Percentiles rank a stretch among this genome's conserved stretches.
Evolutionary conservation across 2,329 filamentous ascomycete genomes (phyloP).

Genomic region (Paraphoma chrysanthemicola): DNA sequence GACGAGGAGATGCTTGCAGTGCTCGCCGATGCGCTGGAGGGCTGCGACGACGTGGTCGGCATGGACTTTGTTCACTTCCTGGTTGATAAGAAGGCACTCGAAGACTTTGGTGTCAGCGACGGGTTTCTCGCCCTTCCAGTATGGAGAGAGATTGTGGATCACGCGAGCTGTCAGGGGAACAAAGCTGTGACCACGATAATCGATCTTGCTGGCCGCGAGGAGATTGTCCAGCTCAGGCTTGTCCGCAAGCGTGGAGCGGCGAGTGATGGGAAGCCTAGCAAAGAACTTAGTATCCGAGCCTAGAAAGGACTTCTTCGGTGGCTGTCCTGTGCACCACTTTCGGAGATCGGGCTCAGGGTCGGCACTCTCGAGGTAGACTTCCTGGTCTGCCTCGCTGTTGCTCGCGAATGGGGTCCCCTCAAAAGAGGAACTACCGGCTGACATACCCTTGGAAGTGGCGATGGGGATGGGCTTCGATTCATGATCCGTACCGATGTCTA

Average conservation of each 20-base stretch:
- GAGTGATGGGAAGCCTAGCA: slow-evolving; percentile 2
- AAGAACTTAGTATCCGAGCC: neutral
- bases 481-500: neutral
- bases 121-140: slow-evolving; percentile 19
- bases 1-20: slow-evolving; percentile 20
- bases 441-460: neutral
- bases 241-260: slow-evolving; percentile 17
- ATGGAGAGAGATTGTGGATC: slow-evolving; percentile 10
- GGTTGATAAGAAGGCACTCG: slow-evolving; percentile 17
- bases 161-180: slow-evolving; percentile 15
- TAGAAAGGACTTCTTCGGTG: slow-evolving; percentile 9
- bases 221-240: slow-evolving; percentile 22
- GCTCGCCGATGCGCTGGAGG: slow-evolving; percentile 16
- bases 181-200: slow-evolving; percentile 9
- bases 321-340: slow-evolving; percentile 11
- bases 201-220: slow-evolving; percentile 8
- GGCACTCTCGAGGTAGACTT: neutral
- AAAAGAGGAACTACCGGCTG: neutral
- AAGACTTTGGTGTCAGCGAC: slow-evolving; percentile 18
- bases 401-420: neutral
- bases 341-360: neutral
- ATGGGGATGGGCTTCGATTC: neutral
- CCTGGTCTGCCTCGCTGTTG: neutral
- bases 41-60: slow-evolving; percentile 12
- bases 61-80: slow-evolving; percentile 16